A percentile compares a stretch with the other conserved stretches of the same genome.
Conservation (phyloP, 2,329 filamentous ascomycete genomes). For the Penicillium sp. region DNA sequence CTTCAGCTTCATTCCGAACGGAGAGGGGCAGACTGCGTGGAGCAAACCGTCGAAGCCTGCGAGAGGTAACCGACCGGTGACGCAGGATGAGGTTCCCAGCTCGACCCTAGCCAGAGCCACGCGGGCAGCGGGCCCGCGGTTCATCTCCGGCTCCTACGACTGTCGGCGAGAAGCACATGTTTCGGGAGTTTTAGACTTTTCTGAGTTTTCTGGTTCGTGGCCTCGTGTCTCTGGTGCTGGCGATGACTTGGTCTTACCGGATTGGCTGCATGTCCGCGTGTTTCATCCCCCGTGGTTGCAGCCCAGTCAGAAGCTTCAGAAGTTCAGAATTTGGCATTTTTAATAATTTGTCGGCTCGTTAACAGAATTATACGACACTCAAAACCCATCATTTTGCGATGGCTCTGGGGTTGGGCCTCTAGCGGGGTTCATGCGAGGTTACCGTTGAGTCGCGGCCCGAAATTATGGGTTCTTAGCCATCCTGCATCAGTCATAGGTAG, state of each 20-base stretch:
- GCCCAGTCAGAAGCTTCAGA: background rate
- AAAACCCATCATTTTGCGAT: background rate
- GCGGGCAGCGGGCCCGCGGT: conserved; percentile 14
- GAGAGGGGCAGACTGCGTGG: background rate
- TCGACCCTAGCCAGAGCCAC: conserved; percentile 17
- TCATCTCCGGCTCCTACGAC: conserved; percentile 5
- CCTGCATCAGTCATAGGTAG: background rate
- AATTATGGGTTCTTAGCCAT: background rate
- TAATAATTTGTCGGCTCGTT: conserved; percentile 8
- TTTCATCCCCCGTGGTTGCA: conserved; percentile 11
- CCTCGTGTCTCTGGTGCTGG: background rate
- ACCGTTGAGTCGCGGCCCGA: conserved; percentile 3
- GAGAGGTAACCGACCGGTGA: background rate
- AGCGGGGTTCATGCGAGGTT: conserved; percentile 6
- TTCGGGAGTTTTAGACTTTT: conserved; percentile 2
- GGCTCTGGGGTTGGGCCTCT: conserved; percentile 3
- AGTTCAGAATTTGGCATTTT: too few species aligned
- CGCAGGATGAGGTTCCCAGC: conserved; percentile 13
- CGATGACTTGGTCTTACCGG: background rate
- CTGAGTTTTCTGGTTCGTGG: background rate
- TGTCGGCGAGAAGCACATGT: conserved; percentile 15
- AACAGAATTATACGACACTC: background rate
- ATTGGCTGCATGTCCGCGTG: conserved; percentile 15
- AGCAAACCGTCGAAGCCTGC: background rate
- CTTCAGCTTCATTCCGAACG: background rate